Base-by-base conservation (phyloP, 257 asterid genomes). In the Plantago major region DNA sequence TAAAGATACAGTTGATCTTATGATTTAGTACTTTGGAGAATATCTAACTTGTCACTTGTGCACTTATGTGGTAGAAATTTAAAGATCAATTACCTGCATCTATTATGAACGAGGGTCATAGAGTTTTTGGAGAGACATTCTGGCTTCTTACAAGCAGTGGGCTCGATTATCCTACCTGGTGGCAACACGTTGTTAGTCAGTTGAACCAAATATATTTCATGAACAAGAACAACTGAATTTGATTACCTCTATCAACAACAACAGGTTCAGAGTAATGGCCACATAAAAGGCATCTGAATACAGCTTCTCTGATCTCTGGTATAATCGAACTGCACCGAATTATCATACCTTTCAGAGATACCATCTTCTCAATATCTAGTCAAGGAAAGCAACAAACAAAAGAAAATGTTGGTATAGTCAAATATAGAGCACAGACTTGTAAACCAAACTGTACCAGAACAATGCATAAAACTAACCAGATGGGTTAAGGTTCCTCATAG, bases 351-450 rank as follows among this genome's bases (percentile, higher is more conserved):
- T 93, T 93, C 69, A 90, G 43, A 1, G 97, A 90, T 53, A 93
- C 81, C 99, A 93, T 80, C 89, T 90, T 93, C 75, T 93, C 99
- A 67, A 93, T 90, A 76, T 93, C 99, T 93, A 66, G 63, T n/a
- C 67, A 47, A 50, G 66, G 53, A 30, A 73, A 40, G 14, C 65
- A 50, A 40, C 9, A 52, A n/a, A 55, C 42, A 53, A 10, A 33
- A 33, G 40, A 33, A 7, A 33, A 7, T 33, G 40, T 33, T 3
- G 8, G 8, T 33, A 33, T 7, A 33, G 40, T 1, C 40, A 33
- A 33, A 33, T 33, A 33, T 7, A 33, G 7, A 16, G 58, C 33
- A 7, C 22, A 53, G 8, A 18, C 58, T 11, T 11, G 8, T 0
- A 10, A 50, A 17, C 55, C 30, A 9, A 52, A 11, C 6, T 7